These are phyloP conservation scores for Mucor velutinosus DNA, from an alignment of 371 early-diverging fungal genomes.

Conservation along the genomic window DNA sequence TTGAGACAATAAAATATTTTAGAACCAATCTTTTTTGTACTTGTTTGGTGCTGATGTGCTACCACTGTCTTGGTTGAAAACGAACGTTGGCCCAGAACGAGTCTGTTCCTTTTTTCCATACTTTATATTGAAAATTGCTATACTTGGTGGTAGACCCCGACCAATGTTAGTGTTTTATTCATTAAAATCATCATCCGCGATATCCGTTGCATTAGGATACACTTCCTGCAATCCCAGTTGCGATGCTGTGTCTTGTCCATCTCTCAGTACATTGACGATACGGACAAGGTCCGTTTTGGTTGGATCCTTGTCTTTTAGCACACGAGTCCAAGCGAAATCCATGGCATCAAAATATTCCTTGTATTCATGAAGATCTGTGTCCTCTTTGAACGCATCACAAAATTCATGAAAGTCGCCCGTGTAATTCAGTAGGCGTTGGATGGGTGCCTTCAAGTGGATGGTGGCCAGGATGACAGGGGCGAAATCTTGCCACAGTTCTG, in stretches of 20 bases:
- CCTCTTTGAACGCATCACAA: slow-evolving; percentile 34
- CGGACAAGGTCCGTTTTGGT: slow-evolving; percentile 39
- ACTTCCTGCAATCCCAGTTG: slow-evolving; percentile 5
- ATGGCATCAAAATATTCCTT: slow-evolving; percentile 35
- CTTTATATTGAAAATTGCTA: slow-evolving; percentile 1
- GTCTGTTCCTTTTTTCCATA: neutral
- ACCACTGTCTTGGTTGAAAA: too few relatives aligned
- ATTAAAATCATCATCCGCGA: slow-evolving; percentile 15
- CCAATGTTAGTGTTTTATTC: neutral
- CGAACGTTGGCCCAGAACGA: neutral
- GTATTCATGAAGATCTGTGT: slow-evolving; percentile 30
- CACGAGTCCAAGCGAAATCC: slow-evolving; percentile 33
- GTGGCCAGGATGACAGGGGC: slow-evolving; percentile 21
- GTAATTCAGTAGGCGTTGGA: slow-evolving; percentile 31
- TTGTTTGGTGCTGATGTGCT: too few relatives aligned
- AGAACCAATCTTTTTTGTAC: too few relatives aligned
- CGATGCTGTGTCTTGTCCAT: slow-evolving; percentile 35
- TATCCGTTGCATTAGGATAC: slow-evolving; percentile 20
- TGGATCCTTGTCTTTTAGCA: slow-evolving; percentile 15
- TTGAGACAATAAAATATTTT: too few relatives aligned
- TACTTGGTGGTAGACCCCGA: neutral
- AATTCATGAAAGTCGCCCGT: slow-evolving; percentile 44
- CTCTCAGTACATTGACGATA: slow-evolving; percentile 33
- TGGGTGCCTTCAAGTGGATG: slow-evolving; percentile 16
- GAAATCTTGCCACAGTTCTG: slow-evolving; percentile 37